Percentiles rank a stretch among this genome's conserved stretches.
These are phyloP conservation scores for Monosporozyma siamensis DNA, from an alignment of 805 yeast genomes.

Conservation along the genomic window DNA sequence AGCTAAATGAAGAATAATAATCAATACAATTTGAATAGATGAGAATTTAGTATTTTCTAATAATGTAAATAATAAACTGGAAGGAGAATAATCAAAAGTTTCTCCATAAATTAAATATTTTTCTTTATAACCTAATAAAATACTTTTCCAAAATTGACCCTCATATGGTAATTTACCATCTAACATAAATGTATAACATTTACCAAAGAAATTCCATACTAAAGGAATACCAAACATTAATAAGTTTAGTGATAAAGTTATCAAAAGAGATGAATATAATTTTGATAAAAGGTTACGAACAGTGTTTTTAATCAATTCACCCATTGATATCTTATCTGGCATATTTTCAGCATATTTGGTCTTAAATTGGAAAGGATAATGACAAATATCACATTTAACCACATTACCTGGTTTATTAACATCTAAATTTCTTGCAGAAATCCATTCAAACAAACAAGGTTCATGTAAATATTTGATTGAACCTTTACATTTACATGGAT, in stretches of 20 bases:
- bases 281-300: constrained; percentile 13
- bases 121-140: constrained; percentile 21
- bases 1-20: constrained; percentile 36
- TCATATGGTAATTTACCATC: constrained; percentile 44
- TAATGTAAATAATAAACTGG: constrained; percentile 2
- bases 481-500: constrained; percentile 92
- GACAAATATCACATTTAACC: constrained; percentile 80
- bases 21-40: constrained; percentile 31
- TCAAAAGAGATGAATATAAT: constrained; percentile 12
- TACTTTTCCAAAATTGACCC: constrained; percentile 19
- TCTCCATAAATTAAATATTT: background rate
- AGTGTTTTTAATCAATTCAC: constrained; percentile 37
- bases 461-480: constrained; percentile 90
- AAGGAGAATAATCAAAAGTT: background rate
- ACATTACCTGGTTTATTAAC: constrained; percentile 34
- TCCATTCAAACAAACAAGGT: constrained; percentile 85
- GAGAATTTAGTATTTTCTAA: constrained; percentile 22
- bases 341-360: constrained; percentile 56
- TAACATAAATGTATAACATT: constrained; percentile 45
- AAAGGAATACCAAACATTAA: constrained; percentile 44
- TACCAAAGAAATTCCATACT: constrained; percentile 45
- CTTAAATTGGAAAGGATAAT: constrained; percentile 57
- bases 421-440: constrained; percentile 33
- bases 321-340: constrained; percentile 54
- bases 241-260: constrained; percentile 29